A percentile compares a stretch with the other conserved stretches of the same genome.
These are phyloP conservation scores for Thinopyrum obtusiflorum DNA, from an alignment of 202 grass and related monocot genomes.

Conservation along the genomic window DNA sequence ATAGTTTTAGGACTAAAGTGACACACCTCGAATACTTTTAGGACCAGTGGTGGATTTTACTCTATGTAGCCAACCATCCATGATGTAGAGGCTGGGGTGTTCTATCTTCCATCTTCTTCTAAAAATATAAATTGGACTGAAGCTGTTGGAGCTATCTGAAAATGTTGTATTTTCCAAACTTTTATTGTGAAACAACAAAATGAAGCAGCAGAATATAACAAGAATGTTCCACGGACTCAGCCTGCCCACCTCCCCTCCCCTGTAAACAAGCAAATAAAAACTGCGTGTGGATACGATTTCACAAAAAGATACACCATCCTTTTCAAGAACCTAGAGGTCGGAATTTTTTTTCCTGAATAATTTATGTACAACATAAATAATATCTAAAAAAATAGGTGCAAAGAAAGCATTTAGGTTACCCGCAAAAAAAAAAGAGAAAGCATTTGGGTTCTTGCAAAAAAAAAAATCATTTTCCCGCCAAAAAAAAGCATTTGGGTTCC, in stretches of 20 bases:
- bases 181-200: neutral
- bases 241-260: neutral
- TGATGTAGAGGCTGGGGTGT: too few relatives aligned
- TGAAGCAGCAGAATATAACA: neutral
- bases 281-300: neutral
- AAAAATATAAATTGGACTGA: neutral
- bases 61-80: too few relatives aligned
- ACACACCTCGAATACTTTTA: too few relatives aligned
- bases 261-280: neutral
- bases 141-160: neutral
- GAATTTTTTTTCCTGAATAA: neutral
- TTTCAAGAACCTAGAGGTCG: neutral
- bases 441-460: neutral
- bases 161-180: neutral
- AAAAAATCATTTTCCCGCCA: too few relatives aligned
- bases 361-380: neutral
- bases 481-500: neutral
- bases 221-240: constrained; percentile 7
- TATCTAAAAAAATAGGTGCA: neutral
- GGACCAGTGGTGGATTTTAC: too few relatives aligned
- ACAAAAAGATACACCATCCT: neutral
- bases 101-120: too few relatives aligned
- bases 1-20: too few relatives aligned
- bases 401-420: neutral
- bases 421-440: too few relatives aligned